Percentiles rank a stretch among this genome's conserved stretches.
Conservation (phyloP, 345 rosid species). For the Luvunga scandens region DNA sequence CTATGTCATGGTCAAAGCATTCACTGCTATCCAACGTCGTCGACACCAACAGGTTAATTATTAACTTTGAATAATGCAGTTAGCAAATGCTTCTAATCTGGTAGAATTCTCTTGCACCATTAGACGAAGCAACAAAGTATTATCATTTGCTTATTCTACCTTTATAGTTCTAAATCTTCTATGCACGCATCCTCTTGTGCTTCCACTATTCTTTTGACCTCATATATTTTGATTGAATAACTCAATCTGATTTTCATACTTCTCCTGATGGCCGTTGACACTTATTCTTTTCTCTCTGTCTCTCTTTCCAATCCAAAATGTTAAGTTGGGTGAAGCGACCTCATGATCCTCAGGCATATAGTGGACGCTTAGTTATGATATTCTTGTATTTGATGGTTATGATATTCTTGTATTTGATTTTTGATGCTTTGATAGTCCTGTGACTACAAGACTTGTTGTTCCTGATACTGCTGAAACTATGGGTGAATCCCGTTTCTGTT, state of each 20-base stretch:
- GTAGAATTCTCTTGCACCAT: neutral
- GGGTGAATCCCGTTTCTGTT: neutral
- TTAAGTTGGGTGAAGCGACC: neutral
- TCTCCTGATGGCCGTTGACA: neutral
- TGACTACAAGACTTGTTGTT: neutral
- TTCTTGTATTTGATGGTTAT: neutral
- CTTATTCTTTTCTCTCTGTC: too few species aligned
- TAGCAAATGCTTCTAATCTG: neutral
- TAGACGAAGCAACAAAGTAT: neutral
- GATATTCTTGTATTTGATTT: neutral
- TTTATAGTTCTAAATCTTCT: neutral
- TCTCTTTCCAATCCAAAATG: neutral
- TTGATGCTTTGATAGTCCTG: neutral
- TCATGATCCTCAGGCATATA: neutral
- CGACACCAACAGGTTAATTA: constrained; percentile 41
- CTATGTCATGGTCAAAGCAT: constrained; percentile 52
- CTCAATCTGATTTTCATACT: neutral
- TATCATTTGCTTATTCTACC: neutral
- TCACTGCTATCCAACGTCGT: constrained; percentile 44
- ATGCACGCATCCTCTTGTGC: neutral
- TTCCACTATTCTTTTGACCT: neutral
- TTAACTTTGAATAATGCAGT: neutral
- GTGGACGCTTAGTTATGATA: too few species aligned
- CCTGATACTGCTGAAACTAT: neutral
- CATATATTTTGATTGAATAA: neutral